Conservation (phyloP, 768 basidiomycete genomes). For the Hericium alpestre region DNA sequence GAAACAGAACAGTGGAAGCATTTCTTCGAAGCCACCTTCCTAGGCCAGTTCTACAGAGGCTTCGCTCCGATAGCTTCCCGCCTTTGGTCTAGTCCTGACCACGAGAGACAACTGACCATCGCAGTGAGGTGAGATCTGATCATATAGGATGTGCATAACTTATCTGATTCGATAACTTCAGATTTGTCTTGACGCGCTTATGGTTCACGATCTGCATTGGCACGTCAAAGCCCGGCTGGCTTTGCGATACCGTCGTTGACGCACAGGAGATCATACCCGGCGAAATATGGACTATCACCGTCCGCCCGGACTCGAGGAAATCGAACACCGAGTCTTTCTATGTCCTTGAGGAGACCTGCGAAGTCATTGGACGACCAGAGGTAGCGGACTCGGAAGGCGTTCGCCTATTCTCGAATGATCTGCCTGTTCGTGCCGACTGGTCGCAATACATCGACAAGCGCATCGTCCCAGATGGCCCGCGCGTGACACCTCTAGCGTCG, state of each 20-base stretch:
- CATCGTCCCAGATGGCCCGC: not conserved
- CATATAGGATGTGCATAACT: not conserved
- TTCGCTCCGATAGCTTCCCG: slow-evolving; percentile 26
- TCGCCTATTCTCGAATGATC: not conserved
- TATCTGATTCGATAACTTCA: slow-evolving; percentile 15
- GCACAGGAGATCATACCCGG: slow-evolving; percentile 40
- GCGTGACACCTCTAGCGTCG: not conserved
- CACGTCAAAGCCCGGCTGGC: slow-evolving; percentile 20
- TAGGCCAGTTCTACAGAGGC: slow-evolving; percentile 29
- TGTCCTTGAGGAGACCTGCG: slow-evolving; percentile 64
- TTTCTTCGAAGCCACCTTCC: slow-evolving; percentile 41
- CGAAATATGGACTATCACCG: slow-evolving; percentile 52
- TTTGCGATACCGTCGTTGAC: slow-evolving; percentile 30
- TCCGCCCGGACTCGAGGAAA: slow-evolving; percentile 6
- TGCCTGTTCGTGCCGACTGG: slow-evolving; percentile 51
- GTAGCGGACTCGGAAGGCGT: not conserved
- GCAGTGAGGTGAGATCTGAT: slow-evolving; percentile 39
- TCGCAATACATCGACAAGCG: slow-evolving; percentile 38
- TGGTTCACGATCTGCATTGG: slow-evolving; percentile 56
- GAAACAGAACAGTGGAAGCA: slow-evolving; percentile 31
- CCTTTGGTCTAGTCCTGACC: slow-evolving; percentile 53
- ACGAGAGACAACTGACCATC: slow-evolving; percentile 44
- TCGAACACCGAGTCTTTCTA: slow-evolving; percentile 30
- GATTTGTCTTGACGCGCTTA: slow-evolving; percentile 52
- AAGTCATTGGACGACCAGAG: slow-evolving; percentile 45